Evolutionary conservation across 495 filamentous ascomycete species (phyloP), one percentile per base, ranked within the genome.

Genomic region (Penicillium arizonense): DNA sequence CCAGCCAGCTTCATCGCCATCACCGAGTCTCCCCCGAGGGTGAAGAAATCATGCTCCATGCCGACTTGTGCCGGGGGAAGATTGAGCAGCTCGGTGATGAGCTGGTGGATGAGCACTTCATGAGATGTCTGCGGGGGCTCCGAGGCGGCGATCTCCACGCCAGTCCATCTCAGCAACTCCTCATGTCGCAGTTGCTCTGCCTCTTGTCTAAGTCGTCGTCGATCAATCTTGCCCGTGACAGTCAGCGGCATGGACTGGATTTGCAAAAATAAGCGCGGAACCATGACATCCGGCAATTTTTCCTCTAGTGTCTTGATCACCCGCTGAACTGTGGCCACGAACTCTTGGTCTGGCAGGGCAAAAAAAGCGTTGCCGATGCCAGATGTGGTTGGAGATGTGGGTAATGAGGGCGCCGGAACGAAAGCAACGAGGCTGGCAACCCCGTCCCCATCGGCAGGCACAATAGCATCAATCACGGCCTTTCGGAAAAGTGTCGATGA

Each of bases 1-100:
- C 71, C 68, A 0, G 77, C 77, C 1, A 85, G 56, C 53, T 68
- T 72, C 77, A 85, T 83, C 0, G 80, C 80, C 7, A 18, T 48
- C n/a, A 44, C 40, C 0, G 74, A 77, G 50, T 76, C 72, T 16
- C 73, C 74, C 5, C 73, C 73, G 16, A 76, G 58, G 6, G 63
- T 38, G 50, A 76, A 72, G 55, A 77, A 75, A 35, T 57, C 62
- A 30, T 68, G 60, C 20, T 60, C 47, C 16, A 60, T 48, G 16
- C 55, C 58, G 43, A 75, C 65, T 1, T 61, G 46, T 1, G 35
- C 49, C 21, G 53, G 26, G 2, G 56, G 40, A 12, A 63, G 30
- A 35, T 47, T 49, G 24, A 69, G 37, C 1, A 62, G 35, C 21
- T 58, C 35, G 39, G 52, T 58, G 56, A 64, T 64, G 16, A 72